Percentiles rank a stretch among this genome's conserved stretches.
phyloP scores from a whole-genome alignment of 73 alveolate species.

The Blepharisma japonicum region DNA sequence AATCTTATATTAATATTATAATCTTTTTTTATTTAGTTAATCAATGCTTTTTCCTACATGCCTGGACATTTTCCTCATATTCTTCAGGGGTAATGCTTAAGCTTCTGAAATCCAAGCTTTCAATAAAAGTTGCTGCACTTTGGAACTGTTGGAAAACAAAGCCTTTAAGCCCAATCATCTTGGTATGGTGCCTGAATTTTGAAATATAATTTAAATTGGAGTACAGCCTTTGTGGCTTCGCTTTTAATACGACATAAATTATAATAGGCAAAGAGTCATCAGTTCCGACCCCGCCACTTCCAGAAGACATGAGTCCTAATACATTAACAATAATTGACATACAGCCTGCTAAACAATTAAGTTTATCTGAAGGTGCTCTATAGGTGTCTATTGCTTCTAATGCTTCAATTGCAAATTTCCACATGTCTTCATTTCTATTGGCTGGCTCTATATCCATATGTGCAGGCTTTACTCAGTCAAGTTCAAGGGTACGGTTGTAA shows the following conservation, averaged over 20 bases:
- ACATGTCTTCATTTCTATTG: constrained; percentile 21
- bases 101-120: background rate
- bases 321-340: constrained; percentile 22
- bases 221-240: constrained; percentile 7
- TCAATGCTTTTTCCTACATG: constrained; percentile 1
- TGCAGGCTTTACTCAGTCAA: constrained; percentile 23
- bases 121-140: constrained; percentile 31
- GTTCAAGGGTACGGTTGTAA: background rate
- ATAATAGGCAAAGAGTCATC: constrained; percentile 32
- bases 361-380: constrained; percentile 20
- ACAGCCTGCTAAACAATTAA: constrained; percentile 10
- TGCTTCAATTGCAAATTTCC: constrained; percentile 22
- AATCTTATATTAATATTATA: constrained; percentile 30
- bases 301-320: background rate
- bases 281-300: constrained; percentile 25
- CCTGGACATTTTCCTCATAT: background rate
- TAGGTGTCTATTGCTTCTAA: constrained; percentile 6
- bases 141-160: constrained; percentile 24
- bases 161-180: constrained; percentile 27
- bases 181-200: constrained; percentile 17
- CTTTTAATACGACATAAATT: constrained; percentile 21
- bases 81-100: background rate
- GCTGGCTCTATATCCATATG: constrained; percentile 17
- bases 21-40: background rate
- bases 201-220: constrained; percentile 17